Conservation (phyloP, 208 protist genomes). For the Wallacemonas sp. region DNA sequence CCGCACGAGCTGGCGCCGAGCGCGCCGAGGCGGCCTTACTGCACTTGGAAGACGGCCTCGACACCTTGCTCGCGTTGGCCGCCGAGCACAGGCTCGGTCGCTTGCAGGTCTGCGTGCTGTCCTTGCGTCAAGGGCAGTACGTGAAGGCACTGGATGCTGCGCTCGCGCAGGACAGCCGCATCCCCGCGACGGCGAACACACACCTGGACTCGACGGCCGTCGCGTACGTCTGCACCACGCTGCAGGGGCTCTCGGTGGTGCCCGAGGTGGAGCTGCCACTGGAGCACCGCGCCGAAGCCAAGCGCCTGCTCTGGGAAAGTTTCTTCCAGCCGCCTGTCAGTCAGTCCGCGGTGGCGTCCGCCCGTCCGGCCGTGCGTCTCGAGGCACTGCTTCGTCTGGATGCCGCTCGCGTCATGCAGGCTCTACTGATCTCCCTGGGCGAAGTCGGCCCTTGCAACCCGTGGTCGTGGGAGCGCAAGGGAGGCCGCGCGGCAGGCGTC, state of each 20-base stretch:
- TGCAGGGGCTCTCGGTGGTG: slow-evolving; percentile 38
- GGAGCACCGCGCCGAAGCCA: slow-evolving; percentile 25
- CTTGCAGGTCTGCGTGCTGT: slow-evolving; percentile 50
- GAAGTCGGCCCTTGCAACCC: slow-evolving; percentile 41
- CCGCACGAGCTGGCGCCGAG: background rate
- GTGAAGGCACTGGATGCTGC: slow-evolving; percentile 57
- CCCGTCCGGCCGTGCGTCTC: background rate
- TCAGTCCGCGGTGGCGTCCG: background rate
- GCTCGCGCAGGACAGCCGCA: slow-evolving; percentile 30
- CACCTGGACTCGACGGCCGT: slow-evolving; percentile 25
- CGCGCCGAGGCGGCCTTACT: slow-evolving; percentile 64
- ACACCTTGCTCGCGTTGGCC: slow-evolving; percentile 50
- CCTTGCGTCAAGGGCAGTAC: slow-evolving; percentile 48
- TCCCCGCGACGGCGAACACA: background rate
- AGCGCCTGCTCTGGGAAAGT: slow-evolving; percentile 39
- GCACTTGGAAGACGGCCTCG: slow-evolving; percentile 43
- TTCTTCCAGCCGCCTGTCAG: background rate
- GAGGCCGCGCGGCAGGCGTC: background rate
- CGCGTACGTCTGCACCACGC: slow-evolving; percentile 36
- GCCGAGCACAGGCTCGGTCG: slow-evolving; percentile 42
- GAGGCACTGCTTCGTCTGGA: slow-evolving; percentile 36
- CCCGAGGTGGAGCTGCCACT: slow-evolving; percentile 30
- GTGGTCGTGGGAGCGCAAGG: slow-evolving; percentile 25
- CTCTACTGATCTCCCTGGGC: slow-evolving; percentile 40
- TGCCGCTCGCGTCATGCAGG: slow-evolving; percentile 30